Evolutionary conservation across 164 flowering plant genomes (phyloP).

Genomic region (Amborella trichopoda): DNA sequence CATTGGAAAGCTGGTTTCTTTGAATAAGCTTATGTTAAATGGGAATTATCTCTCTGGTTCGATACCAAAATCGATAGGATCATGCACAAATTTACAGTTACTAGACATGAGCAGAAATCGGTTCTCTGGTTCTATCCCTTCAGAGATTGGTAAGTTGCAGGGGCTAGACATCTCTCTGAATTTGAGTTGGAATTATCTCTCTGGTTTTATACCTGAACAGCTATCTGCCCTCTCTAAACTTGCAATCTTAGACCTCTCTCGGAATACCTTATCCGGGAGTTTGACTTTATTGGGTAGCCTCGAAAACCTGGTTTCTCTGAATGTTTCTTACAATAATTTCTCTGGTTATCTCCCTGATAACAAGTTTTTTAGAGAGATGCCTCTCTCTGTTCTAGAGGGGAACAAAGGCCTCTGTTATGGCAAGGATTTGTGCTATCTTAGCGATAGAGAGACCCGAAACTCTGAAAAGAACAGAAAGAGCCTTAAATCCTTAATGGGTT

Average conservation of each 20-base stretch:
- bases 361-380: constrained; percentile 34
- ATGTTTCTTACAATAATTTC: constrained; percentile 48
- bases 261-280: constrained; percentile 36
- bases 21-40: constrained; percentile 36
- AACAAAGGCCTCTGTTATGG: constrained; percentile 34
- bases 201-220: constrained; percentile 33
- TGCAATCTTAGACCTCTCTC: constrained; percentile 43
- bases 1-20: constrained; percentile 31
- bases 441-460: background rate
- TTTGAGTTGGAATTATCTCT: constrained; percentile 38
- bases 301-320: constrained; percentile 45
- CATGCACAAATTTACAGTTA: constrained; percentile 35
- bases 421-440: constrained; percentile 14
- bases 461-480: constrained; percentile 6
- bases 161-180: constrained; percentile 41
- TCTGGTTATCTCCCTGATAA: constrained; percentile 43
- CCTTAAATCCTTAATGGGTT: constrained; percentile 13
- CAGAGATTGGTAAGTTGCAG: constrained; percentile 36
- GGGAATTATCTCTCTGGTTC: constrained; percentile 33
- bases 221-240: constrained; percentile 42
- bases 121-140: constrained; percentile 32
- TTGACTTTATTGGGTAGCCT: constrained; percentile 27
- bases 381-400: constrained; percentile 19
- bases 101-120: constrained; percentile 47
- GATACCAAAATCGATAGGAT: constrained; percentile 39